Evolutionary conservation across 176 grass and related monocot species (phyloP).

Genomic region (Oryza punctata): DNA sequence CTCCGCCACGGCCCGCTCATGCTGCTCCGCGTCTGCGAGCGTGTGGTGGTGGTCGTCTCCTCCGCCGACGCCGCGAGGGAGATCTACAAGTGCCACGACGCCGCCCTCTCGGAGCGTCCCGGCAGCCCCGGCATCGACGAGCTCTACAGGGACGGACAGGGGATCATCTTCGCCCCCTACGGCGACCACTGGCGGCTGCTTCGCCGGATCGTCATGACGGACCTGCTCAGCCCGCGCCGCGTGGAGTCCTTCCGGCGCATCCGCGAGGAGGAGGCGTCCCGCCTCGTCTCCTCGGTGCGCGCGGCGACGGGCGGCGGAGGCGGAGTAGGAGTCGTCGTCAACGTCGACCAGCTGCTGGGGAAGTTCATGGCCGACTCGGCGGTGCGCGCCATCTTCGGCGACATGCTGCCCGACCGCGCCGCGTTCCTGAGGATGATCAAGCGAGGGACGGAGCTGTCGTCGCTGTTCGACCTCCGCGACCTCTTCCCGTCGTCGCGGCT

Average conservation of each 20-base stretch:
- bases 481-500: conserved; percentile 43
- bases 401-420: background rate
- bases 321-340: background rate
- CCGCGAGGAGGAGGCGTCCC: conserved; percentile 37
- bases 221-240: conserved; percentile 44
- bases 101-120: conserved; percentile 28
- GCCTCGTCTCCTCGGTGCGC: background rate
- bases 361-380: conserved; percentile 37
- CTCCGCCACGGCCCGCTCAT: conserved; percentile 40
- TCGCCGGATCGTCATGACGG: conserved; percentile 41
- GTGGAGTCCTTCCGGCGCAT: conserved; percentile 36
- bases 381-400: conserved; percentile 26
- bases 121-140: conserved; percentile 27
- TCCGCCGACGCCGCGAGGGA: conserved; percentile 40
- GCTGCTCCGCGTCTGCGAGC: conserved; percentile 45
- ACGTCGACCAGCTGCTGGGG: background rate
- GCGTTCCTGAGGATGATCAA: background rate
- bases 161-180: conserved; percentile 44
- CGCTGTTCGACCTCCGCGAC: conserved; percentile 41
- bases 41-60: conserved; percentile 34
- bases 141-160: conserved; percentile 15
- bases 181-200: conserved; percentile 41
- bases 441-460: background rate
- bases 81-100: conserved; percentile 45
- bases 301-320: background rate